phyloP scores from a whole-genome alignment of 2,329 filamentous ascomycete species.

The Talaromyces sp. region DNA sequence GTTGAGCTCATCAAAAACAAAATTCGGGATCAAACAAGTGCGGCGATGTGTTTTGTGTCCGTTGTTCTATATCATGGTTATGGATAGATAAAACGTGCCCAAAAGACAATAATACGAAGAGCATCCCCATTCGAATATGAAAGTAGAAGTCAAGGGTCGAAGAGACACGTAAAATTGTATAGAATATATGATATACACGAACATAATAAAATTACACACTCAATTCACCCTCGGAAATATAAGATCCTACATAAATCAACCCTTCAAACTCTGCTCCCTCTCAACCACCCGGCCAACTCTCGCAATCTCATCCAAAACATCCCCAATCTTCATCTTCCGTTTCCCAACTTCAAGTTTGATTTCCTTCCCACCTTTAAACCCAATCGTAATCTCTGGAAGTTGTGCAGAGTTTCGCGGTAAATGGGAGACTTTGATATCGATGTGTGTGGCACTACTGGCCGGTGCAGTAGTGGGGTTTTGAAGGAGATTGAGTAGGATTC shows the following conservation, averaged over 20 bases:
- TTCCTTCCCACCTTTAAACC: conserved; percentile 95
- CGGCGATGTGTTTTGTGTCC: conserved; percentile 1
- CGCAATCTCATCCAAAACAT: conserved; percentile 82
- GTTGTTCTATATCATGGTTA: neutral
- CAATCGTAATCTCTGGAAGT: conserved; percentile 65
- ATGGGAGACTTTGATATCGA: conserved; percentile 73
- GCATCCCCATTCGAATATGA: neutral
- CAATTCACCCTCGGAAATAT: neutral
- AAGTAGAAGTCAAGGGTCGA: too few species aligned
- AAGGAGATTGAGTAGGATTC: conserved; percentile 80
- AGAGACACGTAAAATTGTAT: neutral
- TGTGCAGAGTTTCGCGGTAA: conserved; percentile 66
- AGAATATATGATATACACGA: neutral
- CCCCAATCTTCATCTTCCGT: conserved; percentile 73
- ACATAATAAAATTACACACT: neutral
- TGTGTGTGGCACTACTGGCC: conserved; percentile 66
- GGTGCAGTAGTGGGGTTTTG: conserved; percentile 76
- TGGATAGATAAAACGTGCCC: conserved; percentile 9
- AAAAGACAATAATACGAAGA: neutral
- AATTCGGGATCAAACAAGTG: neutral
- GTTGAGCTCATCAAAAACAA: neutral
- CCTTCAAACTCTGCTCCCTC: conserved; percentile 72
- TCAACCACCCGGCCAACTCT: conserved; percentile 78
- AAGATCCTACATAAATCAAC: conserved; percentile 24
- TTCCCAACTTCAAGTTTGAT: conserved; percentile 75